phyloP scores from a whole-genome alignment of 768 basidiomycete species.

The Rhodotorula kratochvilovae region DNA sequence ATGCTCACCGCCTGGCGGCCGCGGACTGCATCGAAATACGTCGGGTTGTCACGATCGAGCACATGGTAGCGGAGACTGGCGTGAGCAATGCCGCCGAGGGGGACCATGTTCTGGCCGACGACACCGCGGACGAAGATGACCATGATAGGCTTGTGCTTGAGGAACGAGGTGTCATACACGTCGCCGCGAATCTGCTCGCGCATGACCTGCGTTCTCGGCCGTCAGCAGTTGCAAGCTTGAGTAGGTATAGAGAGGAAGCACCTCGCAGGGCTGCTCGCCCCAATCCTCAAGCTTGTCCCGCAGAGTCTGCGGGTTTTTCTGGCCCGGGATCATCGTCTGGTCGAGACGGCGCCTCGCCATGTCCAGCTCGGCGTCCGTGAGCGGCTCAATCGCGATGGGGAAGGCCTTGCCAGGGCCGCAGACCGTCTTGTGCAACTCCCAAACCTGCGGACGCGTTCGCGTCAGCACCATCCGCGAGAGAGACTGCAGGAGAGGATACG shows the following conservation, averaged over 20 bases:
- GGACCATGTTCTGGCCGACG: neutral
- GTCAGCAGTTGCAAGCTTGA: no score
- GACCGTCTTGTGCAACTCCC: neutral
- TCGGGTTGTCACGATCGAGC: neutral
- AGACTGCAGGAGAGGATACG: no score
- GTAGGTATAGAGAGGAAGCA: no score
- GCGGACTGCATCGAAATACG: neutral
- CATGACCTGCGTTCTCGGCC: neutral
- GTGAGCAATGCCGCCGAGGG: no score
- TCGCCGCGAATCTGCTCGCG: neutral
- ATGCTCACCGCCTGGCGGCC: neutral
- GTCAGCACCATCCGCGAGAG: neutral
- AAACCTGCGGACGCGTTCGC: neutral
- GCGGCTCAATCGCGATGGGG: neutral
- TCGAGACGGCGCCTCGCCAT: neutral
- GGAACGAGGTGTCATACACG: neutral
- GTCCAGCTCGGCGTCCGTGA: neutral
- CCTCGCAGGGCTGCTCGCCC: no score
- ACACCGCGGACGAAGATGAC: neutral
- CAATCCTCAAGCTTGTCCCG: neutral
- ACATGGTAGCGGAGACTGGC: no score
- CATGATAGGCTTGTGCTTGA: neutral
- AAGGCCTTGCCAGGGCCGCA: conserved; percentile 1
- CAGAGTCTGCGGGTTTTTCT: neutral
- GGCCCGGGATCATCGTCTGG: neutral